A percentile compares a stretch with the other conserved stretches of the same genome.
Evolutionary conservation across 106 monocot species (phyloP).

Genomic region (Agapanthus africanus): DNA sequence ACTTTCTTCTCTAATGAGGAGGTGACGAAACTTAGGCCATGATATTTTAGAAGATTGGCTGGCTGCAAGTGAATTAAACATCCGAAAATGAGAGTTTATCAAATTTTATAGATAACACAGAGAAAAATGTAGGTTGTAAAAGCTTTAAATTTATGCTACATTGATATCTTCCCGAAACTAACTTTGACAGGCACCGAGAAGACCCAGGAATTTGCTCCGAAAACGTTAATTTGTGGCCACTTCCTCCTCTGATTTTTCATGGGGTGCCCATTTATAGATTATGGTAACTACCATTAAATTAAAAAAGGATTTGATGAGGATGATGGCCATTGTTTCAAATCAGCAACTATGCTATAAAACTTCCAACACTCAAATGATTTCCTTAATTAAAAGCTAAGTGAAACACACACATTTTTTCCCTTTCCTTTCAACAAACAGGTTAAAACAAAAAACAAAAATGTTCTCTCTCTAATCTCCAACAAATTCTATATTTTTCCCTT

Average conservation of each 20-base stretch:
- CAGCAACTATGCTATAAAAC: neutral
- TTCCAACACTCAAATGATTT: neutral
- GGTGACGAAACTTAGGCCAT: slow-evolving; percentile 52
- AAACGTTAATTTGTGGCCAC: too few relatives aligned
- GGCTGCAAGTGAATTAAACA: slow-evolving; percentile 26
- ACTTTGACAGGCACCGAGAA: too few relatives aligned
- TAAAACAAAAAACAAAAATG: too few relatives aligned
- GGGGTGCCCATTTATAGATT: too few relatives aligned
- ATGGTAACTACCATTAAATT: too few relatives aligned
- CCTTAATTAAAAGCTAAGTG: neutral
- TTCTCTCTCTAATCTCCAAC: too few relatives aligned
- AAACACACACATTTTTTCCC: too few relatives aligned
- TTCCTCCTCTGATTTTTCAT: too few relatives aligned
- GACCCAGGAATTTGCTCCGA: too few relatives aligned
- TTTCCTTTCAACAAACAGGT: too few relatives aligned
- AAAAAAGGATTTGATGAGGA: too few relatives aligned
- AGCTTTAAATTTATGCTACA: neutral
- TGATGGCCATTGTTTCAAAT: neutral
- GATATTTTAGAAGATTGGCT: slow-evolving; percentile 39
- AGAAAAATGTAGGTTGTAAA: neutral
- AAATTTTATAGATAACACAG: neutral
- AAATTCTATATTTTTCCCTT: too few relatives aligned
- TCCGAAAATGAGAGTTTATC: neutral
- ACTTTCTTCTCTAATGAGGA: slow-evolving; percentile 68
- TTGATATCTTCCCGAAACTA: neutral